These are phyloP conservation scores for Fusarium cyanostomum DNA, from an alignment of 2,329 filamentous ascomycete species.

Conservation along the genomic window DNA sequence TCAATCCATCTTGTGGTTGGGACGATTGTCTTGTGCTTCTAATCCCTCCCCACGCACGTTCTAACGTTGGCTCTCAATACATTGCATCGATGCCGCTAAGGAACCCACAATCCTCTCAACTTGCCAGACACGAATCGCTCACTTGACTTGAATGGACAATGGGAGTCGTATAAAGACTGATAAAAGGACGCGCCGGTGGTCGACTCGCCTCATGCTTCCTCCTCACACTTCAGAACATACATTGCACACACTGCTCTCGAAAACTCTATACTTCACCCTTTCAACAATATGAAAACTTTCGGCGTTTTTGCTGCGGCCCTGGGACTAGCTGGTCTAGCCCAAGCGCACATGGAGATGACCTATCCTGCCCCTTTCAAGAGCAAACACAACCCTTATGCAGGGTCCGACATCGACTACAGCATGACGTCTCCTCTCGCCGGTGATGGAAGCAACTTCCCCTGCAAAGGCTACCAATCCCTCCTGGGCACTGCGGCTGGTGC, in stretches of 20 bases:
- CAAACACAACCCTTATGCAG: constrained; percentile 58
- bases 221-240: not conserved
- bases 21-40: not conserved
- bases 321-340: constrained; percentile 53
- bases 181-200: not conserved
- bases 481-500: constrained; percentile 59
- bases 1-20: not conserved
- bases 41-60: constrained; percentile 12
- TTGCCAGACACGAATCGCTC: constrained; percentile 15
- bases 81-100: constrained; percentile 16
- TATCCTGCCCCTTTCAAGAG: constrained; percentile 62
- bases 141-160: constrained; percentile 7
- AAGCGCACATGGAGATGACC: constrained; percentile 65
- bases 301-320: constrained; percentile 49
- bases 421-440: constrained; percentile 73
- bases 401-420: constrained; percentile 69
- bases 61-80: constrained; percentile 16
- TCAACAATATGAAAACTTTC: constrained; percentile 21
- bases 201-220: constrained; percentile 1
- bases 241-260: not conserved
- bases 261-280: not conserved
- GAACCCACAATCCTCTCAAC: constrained; percentile 29
- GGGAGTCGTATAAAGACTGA: constrained; percentile 24
- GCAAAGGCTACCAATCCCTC: constrained; percentile 70
- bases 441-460: constrained; percentile 74